A percentile compares a stretch with the other conserved stretches of the same genome.
Evolutionary conservation across 192 early-diverging fungal genomes (phyloP).

Genomic region (Diversispora epigaea): DNA sequence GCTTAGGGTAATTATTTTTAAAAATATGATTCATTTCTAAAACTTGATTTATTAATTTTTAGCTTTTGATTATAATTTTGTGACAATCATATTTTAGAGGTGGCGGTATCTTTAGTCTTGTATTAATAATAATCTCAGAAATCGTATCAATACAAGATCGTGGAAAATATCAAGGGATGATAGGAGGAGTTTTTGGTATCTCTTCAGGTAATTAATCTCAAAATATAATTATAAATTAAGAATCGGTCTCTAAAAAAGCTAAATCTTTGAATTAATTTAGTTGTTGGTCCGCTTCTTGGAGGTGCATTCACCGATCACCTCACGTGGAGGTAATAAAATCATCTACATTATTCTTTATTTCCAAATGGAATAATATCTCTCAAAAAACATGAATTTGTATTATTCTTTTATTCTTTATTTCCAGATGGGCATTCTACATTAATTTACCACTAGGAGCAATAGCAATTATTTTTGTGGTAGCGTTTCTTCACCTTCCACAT

Average conservation of each 20-base stretch:
- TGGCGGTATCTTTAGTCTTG: conserved; percentile 35
- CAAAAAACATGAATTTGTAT: not conserved
- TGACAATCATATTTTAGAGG: not conserved
- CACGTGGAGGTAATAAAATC: not conserved
- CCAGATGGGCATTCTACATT: conserved; percentile 58
- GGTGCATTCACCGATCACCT: conserved; percentile 48
- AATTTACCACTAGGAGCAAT: conserved; percentile 59
- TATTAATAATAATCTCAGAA: conserved; percentile 71
- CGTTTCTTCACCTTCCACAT: conserved; percentile 58
- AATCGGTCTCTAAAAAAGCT: too few relatives aligned
- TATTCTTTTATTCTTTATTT: conserved; percentile 22
- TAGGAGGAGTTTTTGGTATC: conserved; percentile 54
- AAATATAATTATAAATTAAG: too few relatives aligned
- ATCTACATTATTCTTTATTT: not conserved
- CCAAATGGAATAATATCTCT: too few relatives aligned
- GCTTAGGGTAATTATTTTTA: not conserved
- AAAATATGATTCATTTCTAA: not conserved
- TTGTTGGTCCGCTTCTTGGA: conserved; percentile 59
- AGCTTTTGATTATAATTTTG: too few relatives aligned
- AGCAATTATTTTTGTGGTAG: conserved; percentile 41
- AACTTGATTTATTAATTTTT: too few relatives aligned
- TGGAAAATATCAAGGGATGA: conserved; percentile 63
- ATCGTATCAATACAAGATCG: conserved; percentile 61
- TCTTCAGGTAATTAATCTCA: conserved; percentile 32
- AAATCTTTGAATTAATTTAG: not conserved